Evolutionary conservation across 345 rosid species (phyloP).

Genomic region (Populus alba): DNA sequence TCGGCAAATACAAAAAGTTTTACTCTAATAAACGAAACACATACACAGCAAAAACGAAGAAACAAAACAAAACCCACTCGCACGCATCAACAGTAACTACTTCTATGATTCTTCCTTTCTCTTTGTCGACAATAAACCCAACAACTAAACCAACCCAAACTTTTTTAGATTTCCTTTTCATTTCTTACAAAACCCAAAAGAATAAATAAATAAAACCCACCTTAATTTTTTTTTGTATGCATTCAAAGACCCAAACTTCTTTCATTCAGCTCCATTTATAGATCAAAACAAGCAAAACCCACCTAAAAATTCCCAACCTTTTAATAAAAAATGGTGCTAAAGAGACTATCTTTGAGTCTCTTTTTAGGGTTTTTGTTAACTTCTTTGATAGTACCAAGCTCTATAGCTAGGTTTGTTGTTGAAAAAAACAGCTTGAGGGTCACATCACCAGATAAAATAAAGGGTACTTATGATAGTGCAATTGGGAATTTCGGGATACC

Average conservation of each 20-base stretch:
- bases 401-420: slow-evolving; percentile 70
- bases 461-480: slow-evolving; percentile 82
- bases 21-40: not conserved
- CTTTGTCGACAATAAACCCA: not conserved
- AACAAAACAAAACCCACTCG: too few species aligned
- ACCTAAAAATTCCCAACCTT: not conserved
- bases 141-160: not conserved
- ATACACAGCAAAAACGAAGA: not conserved
- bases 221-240: not conserved
- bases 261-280: not conserved
- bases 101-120: not conserved
- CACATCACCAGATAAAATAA: slow-evolving; percentile 85
- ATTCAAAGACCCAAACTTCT: not conserved
- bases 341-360: not conserved
- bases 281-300: slow-evolving; percentile 14
- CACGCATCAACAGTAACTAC: not conserved
- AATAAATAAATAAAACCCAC: not conserved
- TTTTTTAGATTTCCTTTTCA: not conserved
- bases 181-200: not conserved
- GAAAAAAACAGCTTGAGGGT: slow-evolving; percentile 93
- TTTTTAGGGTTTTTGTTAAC: slow-evolving; percentile 39
- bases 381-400: slow-evolving; percentile 17
- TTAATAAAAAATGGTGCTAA: slow-evolving; percentile 10
- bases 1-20: not conserved
- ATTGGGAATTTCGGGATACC: slow-evolving; percentile 99